Base-by-base conservation (phyloP, 2,329 filamentous ascomycete genomes). In the Claviceps sorghi region DNA sequence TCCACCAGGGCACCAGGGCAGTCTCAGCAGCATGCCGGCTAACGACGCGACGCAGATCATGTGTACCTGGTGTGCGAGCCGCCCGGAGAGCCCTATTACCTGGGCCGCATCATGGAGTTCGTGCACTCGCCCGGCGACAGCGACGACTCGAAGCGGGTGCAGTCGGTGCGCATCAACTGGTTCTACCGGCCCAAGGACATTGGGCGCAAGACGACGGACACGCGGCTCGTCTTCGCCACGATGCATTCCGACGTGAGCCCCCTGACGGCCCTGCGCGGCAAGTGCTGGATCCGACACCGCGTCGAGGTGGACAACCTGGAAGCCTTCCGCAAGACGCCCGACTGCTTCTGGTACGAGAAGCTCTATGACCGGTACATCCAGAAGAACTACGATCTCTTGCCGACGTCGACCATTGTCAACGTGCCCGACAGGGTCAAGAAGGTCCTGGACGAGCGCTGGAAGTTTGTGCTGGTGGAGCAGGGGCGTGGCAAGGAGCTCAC, bases 201-300 rank as follows among this genome's bases (percentile, higher is more conserved):
- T 64, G 87, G 88, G 59, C 87, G 90, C 60, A 93, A 90, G 71
- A 84, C 87, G 60, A 84, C 86, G 66, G 93, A 98, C 73, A 91
- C 87, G 54, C 86, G 93, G 56, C 76, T 91, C 61, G 82, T 98
- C 50, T 96, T 91, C 69, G 91, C 89, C 56, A 95, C 93, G 32
- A 98, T 98, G 93, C 93, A 98, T 69, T 97, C 93, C 29, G 93
- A 98, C 72, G 85, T 89, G 56, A 95, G 88, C 65, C 93, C 93
- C 53, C 76, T 98, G 61, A 89, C 89, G 49, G 88, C 93, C 46
- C 75, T 98, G 60, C 88, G 93, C 62, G 93, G 93, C 59, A 95
- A 94, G 72, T 97, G 91, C 69, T 81, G 84, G 58, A 93, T 98
- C 66, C 78, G 80, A 66, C 93, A 98, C 72, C 83, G 87, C 60